Conservation (phyloP, 2,329 filamentous ascomycete species). For the Curvularia spicifera region DNA sequence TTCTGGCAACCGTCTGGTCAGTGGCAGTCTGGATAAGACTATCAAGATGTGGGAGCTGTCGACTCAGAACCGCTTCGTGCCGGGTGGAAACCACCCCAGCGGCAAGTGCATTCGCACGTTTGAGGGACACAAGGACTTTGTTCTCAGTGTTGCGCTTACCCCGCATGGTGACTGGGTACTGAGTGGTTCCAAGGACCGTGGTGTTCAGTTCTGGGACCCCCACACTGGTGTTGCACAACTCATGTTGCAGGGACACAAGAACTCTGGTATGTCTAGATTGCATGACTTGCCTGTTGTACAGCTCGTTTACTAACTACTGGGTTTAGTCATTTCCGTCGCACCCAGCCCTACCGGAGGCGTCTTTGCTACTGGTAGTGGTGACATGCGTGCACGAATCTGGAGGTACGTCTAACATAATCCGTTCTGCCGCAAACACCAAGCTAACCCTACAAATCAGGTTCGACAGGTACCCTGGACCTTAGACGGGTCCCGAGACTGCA, state of each 20-base stretch:
- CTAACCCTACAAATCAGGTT: slow-evolving; percentile 33
- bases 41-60: slow-evolving; percentile 99
- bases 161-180: slow-evolving; percentile 96
- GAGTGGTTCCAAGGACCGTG: slow-evolving; percentile 94
- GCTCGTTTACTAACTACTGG: background rate
- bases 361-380: slow-evolving; percentile 95
- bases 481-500: slow-evolving; percentile 13
- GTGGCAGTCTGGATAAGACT: slow-evolving; percentile 93
- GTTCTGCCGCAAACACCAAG: background rate
- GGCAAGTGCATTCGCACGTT: slow-evolving; percentile 97
- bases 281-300: background rate
- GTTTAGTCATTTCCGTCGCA: slow-evolving; percentile 87
- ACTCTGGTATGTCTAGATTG: slow-evolving; percentile 67
- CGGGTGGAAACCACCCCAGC: slow-evolving; percentile 74
- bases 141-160: slow-evolving; percentile 92
- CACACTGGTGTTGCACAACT: slow-evolving; percentile 91
- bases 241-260: slow-evolving; percentile 99
- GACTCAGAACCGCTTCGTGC: slow-evolving; percentile 70
- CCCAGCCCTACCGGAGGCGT: slow-evolving; percentile 86
- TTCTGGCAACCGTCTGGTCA: slow-evolving; percentile 89
- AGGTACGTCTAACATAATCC: slow-evolving; percentile 57
- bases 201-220: slow-evolving; percentile 98
- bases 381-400: slow-evolving; percentile 98
- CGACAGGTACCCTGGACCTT: slow-evolving; percentile 45
- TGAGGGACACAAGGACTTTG: slow-evolving; percentile 98